Percentiles rank a stretch among this genome's conserved stretches.
phyloP scores from a whole-genome alignment of 345 rosid species.

The Eucalyptus marginata region DNA sequence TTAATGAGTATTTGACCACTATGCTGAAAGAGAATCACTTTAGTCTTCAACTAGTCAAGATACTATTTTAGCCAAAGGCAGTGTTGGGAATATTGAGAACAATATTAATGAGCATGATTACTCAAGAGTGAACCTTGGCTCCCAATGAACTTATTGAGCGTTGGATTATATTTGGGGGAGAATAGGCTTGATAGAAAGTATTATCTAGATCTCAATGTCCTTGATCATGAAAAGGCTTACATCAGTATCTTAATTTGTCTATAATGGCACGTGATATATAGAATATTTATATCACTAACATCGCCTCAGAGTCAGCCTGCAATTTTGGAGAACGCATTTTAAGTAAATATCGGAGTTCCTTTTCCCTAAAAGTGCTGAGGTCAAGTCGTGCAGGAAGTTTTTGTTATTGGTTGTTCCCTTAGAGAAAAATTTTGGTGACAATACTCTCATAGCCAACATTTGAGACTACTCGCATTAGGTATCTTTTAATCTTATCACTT shows the following conservation, averaged over 20 bases:
- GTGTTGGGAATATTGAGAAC: fast-evolving
- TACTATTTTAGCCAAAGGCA: background rate
- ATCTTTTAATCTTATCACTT: background rate
- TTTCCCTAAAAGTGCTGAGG: background rate
- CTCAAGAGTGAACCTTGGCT: background rate
- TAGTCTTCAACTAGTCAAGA: background rate
- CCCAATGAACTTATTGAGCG: background rate
- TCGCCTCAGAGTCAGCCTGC: fast-evolving
- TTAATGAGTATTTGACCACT: background rate
- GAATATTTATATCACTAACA: background rate
- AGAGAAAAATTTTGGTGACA: no score
- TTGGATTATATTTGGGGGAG: background rate
- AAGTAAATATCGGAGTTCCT: background rate
- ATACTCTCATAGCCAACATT: no score
- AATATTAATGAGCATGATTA: background rate
- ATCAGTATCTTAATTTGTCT: background rate
- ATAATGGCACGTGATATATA: background rate
- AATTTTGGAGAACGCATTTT: background rate
- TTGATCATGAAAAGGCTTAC: background rate
- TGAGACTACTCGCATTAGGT: no score
- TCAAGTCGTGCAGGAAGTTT: no score
- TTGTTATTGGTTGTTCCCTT: fast-evolving
- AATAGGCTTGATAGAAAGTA: background rate
- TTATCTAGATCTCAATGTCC: background rate
- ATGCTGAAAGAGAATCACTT: background rate